phyloP scores from a whole-genome alignment of 306 rosid genomes.

The Macrotyloma uniflorum region DNA sequence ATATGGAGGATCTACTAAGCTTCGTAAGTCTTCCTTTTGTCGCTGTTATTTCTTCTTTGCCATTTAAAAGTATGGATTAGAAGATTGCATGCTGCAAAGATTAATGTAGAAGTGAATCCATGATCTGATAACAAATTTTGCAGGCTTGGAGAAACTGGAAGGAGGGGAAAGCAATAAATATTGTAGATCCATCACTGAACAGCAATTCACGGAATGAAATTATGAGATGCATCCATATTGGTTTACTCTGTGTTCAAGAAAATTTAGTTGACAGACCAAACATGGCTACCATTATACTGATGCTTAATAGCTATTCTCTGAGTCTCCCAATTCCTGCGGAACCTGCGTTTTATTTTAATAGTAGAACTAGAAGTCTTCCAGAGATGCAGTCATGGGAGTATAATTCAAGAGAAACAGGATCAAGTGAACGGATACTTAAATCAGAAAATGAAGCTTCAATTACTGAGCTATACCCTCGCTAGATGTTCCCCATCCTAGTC shows the following conservation, averaged over 20 bases:
- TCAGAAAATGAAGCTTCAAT: not conserved
- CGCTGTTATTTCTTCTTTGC: not conserved
- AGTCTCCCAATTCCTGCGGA: not conserved
- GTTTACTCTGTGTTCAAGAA: constrained; percentile 17
- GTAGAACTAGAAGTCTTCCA: not conserved
- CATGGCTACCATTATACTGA: not conserved
- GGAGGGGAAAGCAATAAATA: not conserved
- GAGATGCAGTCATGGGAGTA: not conserved
- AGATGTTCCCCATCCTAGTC: no score
- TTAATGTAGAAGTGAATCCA: not conserved
- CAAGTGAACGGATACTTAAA: not conserved
- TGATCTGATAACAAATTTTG: not conserved
- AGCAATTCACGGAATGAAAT: not conserved
- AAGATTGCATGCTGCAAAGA: not conserved
- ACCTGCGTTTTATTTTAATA: not conserved
- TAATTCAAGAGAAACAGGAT: not conserved
- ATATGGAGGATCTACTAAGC: not conserved
- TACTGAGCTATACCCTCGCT: not conserved
- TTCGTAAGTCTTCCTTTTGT: not conserved
- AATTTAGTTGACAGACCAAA: not conserved
- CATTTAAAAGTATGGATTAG: not conserved
- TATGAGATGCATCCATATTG: not conserved
- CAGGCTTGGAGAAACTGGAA: constrained; percentile 14
- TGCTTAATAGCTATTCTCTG: not conserved
- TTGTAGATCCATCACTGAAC: not conserved